phyloP scores from a whole-genome alignment of 257 asterid species.

The Lantana camara region DNA sequence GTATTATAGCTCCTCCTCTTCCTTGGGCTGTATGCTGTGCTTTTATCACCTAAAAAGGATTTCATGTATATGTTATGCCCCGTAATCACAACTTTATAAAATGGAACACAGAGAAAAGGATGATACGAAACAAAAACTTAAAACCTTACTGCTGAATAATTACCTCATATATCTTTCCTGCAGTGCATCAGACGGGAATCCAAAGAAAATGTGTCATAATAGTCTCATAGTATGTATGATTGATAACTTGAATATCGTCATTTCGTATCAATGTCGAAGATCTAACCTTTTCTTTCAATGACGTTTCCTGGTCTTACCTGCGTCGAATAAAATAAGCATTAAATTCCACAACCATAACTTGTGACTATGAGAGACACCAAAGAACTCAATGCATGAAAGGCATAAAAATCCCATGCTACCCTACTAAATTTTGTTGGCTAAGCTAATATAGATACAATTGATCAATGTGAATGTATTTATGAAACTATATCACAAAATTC shows the following conservation, averaged over 20 bases:
- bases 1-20: slow-evolving; percentile 96
- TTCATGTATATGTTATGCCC: slow-evolving; percentile 21
- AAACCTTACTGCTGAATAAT: slow-evolving; percentile 14
- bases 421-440: background rate
- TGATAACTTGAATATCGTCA: slow-evolving; percentile 22
- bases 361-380: background rate
- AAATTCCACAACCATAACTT: slow-evolving; percentile 19
- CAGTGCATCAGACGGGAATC: slow-evolving; percentile 25
- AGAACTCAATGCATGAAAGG: slow-evolving; percentile 1
- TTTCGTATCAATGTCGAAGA: slow-evolving; percentile 17
- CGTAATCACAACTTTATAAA: background rate
- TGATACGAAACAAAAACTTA: background rate
- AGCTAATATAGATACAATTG: background rate
- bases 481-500: background rate
- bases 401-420: background rate
- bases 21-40: slow-evolving; percentile 93
- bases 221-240: slow-evolving; percentile 27
- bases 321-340: slow-evolving; percentile 31
- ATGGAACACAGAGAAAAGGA: background rate
- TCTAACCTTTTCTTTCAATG: slow-evolving; percentile 85
- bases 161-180: slow-evolving; percentile 95
- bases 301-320: slow-evolving; percentile 92
- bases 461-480: background rate
- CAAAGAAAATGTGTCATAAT: slow-evolving; percentile 29
- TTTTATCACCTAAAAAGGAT: slow-evolving; percentile 68